A percentile compares a stretch with the other conserved stretches of the same genome.
Evolutionary conservation across 1,284 basidiomycete genomes (phyloP).

Genomic region (Termitomyces sp.): DNA sequence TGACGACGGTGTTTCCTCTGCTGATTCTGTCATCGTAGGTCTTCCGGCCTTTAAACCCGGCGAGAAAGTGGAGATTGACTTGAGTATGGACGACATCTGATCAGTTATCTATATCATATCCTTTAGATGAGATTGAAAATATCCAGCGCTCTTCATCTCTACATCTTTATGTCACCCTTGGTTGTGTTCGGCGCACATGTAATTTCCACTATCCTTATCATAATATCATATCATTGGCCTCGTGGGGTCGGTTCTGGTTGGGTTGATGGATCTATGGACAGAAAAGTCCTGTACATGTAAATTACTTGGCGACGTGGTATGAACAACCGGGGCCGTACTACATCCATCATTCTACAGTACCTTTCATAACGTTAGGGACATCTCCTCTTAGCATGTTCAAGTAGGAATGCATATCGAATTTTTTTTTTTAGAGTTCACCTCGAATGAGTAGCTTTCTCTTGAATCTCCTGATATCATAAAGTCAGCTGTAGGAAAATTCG

Average conservation of each 20-base stretch:
- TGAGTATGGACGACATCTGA: conserved; percentile 83
- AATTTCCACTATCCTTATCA: not conserved
- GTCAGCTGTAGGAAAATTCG: no score
- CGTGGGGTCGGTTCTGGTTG: no score
- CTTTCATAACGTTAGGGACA: no score
- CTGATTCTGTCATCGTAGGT: conserved; percentile 41
- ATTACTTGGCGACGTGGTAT: no score
- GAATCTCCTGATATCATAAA: no score
- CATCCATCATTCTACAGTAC: no score
- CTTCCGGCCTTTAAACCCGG: conserved; percentile 98
- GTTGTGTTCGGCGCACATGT: not conserved
- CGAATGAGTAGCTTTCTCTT: no score
- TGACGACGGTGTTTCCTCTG: conserved; percentile 5
- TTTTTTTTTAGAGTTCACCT: not conserved
- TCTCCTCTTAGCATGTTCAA: not conserved
- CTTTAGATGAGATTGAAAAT: not conserved
- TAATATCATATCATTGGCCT: not conserved
- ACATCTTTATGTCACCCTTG: not conserved
- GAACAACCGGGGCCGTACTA: no score
- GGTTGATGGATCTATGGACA: not conserved
- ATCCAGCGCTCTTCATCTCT: not conserved
- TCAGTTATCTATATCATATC: not conserved
- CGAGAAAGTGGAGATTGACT: conserved; percentile 89
- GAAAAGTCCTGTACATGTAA: no score
- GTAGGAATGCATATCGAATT: not conserved